Conservation (phyloP, 768 basidiomycete species). For the Cubamyces lactineus region DNA sequence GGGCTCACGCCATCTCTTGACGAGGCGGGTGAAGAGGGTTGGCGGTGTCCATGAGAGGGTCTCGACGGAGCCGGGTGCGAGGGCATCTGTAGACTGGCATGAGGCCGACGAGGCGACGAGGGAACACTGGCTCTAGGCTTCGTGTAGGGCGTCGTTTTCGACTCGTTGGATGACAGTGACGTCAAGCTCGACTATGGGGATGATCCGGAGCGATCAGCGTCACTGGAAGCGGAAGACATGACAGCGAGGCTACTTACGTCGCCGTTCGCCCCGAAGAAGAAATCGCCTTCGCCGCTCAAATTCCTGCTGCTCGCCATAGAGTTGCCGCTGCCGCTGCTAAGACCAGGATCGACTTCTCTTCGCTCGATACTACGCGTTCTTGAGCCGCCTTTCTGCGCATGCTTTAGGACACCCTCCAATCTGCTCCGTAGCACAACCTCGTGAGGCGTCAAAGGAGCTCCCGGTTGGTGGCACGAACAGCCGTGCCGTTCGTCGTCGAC, state of each 20-base stretch:
- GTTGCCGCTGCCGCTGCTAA: slow-evolving; percentile 31
- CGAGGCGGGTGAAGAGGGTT: slow-evolving; percentile 18
- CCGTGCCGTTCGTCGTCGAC: slow-evolving; percentile 21
- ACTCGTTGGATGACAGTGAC: slow-evolving; percentile 24
- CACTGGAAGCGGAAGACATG: slow-evolving; percentile 4
- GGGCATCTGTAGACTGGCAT: slow-evolving; percentile 7
- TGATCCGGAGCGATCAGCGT: slow-evolving; percentile 20
- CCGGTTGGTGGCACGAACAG: slow-evolving; percentile 3
- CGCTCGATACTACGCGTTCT: slow-evolving; percentile 27
- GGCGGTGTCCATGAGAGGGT: slow-evolving; percentile 16
- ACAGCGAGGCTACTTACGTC: slow-evolving; percentile 22
- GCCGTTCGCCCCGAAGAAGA: slow-evolving; percentile 31
- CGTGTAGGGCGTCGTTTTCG: slow-evolving; percentile 7
- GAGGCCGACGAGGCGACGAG: slow-evolving; percentile 13
- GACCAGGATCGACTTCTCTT: slow-evolving; percentile 25
- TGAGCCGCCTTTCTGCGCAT: slow-evolving; percentile 31
- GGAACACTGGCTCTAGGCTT: slow-evolving; percentile 12
- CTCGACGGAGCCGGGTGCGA: slow-evolving; percentile 19
- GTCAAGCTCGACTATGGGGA: slow-evolving; percentile 26
- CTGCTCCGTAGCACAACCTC: slow-evolving; percentile 56
- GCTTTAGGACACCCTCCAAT: slow-evolving; percentile 54
- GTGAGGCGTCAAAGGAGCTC: slow-evolving; percentile 43
- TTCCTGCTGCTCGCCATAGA: slow-evolving; percentile 37
- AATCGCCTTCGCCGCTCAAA: slow-evolving; percentile 33
- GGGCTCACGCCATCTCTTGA: slow-evolving; percentile 21